A percentile compares a stretch with the other conserved stretches of the same genome.
These are phyloP conservation scores for Neonectria coccinea DNA, from an alignment of 2,329 filamentous ascomycete species.

Conservation along the genomic window DNA sequence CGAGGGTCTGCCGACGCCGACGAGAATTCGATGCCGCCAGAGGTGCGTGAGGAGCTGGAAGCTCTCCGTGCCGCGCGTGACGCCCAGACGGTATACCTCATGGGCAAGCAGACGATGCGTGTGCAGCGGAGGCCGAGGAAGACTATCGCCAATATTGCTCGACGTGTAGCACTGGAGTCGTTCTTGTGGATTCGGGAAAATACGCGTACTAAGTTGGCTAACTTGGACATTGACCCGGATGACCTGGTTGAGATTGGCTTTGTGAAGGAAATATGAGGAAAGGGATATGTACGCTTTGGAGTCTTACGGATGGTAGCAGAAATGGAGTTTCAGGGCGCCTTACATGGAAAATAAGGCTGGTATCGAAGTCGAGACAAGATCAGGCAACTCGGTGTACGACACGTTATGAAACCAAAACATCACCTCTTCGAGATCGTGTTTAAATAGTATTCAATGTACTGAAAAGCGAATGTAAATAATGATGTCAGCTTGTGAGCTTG, in stretches of 20 bases:
- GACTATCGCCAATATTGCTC: slow-evolving; percentile 50
- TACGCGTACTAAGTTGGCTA: slow-evolving; percentile 73
- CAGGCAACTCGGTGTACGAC: slow-evolving; percentile 24
- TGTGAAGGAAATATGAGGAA: slow-evolving; percentile 69
- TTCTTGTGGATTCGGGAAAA: slow-evolving; percentile 77
- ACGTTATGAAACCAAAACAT: slow-evolving; percentile 23
- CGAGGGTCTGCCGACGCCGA: slow-evolving; percentile 47
- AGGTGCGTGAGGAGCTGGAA: slow-evolving; percentile 55
- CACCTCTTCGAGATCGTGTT: slow-evolving; percentile 30
- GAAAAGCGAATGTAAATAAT: slow-evolving; percentile 31
- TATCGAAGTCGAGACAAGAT: slow-evolving; percentile 9
- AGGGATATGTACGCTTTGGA: slow-evolving; percentile 3
- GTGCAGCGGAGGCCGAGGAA: slow-evolving; percentile 55
- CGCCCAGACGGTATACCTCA: slow-evolving; percentile 65
- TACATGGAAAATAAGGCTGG: background rate
- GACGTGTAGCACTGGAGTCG: slow-evolving; percentile 60
- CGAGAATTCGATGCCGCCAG: slow-evolving; percentile 39
- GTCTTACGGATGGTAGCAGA: background rate
- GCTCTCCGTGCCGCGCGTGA: slow-evolving; percentile 58
- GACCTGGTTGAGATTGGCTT: slow-evolving; percentile 76
- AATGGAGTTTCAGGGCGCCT: slow-evolving; percentile 13
- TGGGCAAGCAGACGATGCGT: slow-evolving; percentile 72
- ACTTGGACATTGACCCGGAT: slow-evolving; percentile 63
- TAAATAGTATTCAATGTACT: slow-evolving; percentile 29
- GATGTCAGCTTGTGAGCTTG: background rate